Percentiles rank a stretch among this genome's conserved stretches.
These are phyloP conservation scores for Solanum aculeatissimum DNA, from an alignment of 305 asterid species.

Conservation along the genomic window DNA sequence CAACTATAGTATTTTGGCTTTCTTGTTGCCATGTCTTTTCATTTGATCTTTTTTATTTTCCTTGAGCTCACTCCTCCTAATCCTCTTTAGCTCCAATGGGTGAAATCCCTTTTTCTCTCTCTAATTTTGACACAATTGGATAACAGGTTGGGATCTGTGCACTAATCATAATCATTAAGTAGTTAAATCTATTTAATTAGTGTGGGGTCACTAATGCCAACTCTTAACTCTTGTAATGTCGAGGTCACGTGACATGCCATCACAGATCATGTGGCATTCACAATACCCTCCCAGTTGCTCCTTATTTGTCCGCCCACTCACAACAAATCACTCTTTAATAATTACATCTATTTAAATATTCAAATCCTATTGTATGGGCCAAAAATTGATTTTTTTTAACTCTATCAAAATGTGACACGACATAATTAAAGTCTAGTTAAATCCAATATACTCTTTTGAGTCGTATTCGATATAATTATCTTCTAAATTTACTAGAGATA, in stretches of 20 bases:
- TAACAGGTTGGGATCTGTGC: constrained; percentile 35
- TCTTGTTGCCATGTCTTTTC: too few relatives aligned
- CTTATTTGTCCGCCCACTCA: background rate
- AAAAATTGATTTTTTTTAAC: background rate
- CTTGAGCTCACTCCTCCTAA: background rate
- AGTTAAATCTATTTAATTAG: background rate
- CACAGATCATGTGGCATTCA: background rate
- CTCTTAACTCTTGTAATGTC: background rate
- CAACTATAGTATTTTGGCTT: too few relatives aligned
- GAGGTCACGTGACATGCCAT: background rate
- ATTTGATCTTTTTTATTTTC: background rate
- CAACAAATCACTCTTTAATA: background rate
- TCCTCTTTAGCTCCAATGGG: background rate
- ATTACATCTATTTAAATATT: background rate
- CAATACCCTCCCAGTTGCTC: background rate
- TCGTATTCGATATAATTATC: too few relatives aligned
- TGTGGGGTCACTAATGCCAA: background rate
- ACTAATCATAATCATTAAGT: constrained; percentile 18
- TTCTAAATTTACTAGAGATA: too few relatives aligned
- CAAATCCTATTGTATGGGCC: background rate
- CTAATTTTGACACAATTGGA: background rate
- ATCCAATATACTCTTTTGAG: too few relatives aligned
- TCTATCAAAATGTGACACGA: background rate
- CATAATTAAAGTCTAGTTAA: background rate
- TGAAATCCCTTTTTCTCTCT: background rate